Evolutionary conservation across 2,329 filamentous ascomycete species (phyloP).

Genomic region (Blastomyces emzantsi): DNA sequence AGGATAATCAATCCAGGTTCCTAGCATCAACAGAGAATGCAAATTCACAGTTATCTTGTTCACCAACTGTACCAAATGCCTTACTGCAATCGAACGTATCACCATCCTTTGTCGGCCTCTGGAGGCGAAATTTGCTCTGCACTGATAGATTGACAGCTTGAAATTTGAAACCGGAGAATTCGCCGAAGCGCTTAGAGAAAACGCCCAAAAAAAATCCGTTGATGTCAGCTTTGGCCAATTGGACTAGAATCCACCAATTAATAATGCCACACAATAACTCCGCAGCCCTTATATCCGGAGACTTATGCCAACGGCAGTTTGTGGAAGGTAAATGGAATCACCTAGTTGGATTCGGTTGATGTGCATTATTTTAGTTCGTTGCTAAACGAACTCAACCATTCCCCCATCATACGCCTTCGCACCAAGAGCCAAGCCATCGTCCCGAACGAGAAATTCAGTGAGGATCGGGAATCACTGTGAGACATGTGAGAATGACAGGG

Average conservation of each 20-base stretch:
- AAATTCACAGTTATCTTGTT: conserved; percentile 8
- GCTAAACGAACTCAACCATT: conserved; percentile 23
- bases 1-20: not conserved
- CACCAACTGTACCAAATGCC: conserved; percentile 6
- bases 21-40: not conserved
- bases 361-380: conserved; percentile 22
- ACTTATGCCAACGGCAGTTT: conserved; percentile 9
- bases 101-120: not conserved
- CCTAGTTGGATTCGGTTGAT: conserved; percentile 13
- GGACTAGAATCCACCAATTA: not conserved
- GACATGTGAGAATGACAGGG: not conserved
- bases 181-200: no score
- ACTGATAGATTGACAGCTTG: conserved; percentile 9
- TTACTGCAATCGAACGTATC: conserved; percentile 6
- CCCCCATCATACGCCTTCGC: conserved; percentile 28
- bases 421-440: conserved; percentile 28
- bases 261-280: conserved; percentile 9
- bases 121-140: not conserved
- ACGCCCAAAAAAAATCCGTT: no score
- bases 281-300: conserved; percentile 9
- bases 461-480: conserved; percentile 1
- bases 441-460: conserved; percentile 20
- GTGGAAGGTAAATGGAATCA: conserved; percentile 1
- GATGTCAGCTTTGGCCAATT: conserved; percentile 5
- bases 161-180: conserved; percentile 8